Evolutionary conservation across 2,329 filamentous ascomycete species (phyloP).

Genomic region (Talaromyces funiculosus): DNA sequence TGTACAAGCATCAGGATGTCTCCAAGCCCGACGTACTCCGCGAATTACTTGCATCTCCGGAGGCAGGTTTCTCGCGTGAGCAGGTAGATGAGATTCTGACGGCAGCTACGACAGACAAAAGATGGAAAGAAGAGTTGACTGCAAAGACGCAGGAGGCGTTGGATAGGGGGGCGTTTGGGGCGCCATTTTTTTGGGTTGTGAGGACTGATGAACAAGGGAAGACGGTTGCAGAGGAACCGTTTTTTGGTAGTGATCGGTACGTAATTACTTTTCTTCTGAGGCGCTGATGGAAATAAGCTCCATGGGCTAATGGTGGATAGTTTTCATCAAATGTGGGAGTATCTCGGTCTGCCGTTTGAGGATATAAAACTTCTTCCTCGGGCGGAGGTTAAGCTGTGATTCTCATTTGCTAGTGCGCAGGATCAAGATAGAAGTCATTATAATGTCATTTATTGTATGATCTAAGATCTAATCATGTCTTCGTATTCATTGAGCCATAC

Average conservation of each 20-base stretch:
- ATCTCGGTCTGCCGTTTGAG: slow-evolving; percentile 49
- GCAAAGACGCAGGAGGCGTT: slow-evolving; percentile 57
- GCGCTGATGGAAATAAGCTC: background rate
- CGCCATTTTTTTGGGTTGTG: slow-evolving; percentile 68
- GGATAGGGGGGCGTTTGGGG: slow-evolving; percentile 65
- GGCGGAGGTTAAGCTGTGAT: slow-evolving; percentile 1
- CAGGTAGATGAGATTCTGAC: slow-evolving; percentile 53
- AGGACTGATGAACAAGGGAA: slow-evolving; percentile 47
- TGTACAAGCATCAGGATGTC: slow-evolving; percentile 56
- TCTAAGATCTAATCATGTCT: slow-evolving; percentile 3
- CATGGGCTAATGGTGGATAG: background rate
- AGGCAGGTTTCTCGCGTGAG: slow-evolving; percentile 41
- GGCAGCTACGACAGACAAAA: slow-evolving; percentile 44
- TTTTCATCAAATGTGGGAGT: slow-evolving; percentile 57
- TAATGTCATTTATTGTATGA: background rate
- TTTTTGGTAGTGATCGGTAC: slow-evolving; percentile 75
- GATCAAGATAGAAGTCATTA: background rate
- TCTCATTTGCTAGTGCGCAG: background rate
- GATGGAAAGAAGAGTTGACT: slow-evolving; percentile 52
- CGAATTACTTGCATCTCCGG: slow-evolving; percentile 30
- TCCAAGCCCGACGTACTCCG: slow-evolving; percentile 52
- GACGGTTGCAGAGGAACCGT: slow-evolving; percentile 39
- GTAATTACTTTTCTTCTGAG: slow-evolving; percentile 28
- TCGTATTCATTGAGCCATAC: background rate
- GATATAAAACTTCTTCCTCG: slow-evolving; percentile 21